A percentile compares a stretch with the other conserved stretches of the same genome.
Evolutionary conservation across 768 basidiomycete genomes (phyloP).

Genomic region (Cyclocybe aegerita): DNA sequence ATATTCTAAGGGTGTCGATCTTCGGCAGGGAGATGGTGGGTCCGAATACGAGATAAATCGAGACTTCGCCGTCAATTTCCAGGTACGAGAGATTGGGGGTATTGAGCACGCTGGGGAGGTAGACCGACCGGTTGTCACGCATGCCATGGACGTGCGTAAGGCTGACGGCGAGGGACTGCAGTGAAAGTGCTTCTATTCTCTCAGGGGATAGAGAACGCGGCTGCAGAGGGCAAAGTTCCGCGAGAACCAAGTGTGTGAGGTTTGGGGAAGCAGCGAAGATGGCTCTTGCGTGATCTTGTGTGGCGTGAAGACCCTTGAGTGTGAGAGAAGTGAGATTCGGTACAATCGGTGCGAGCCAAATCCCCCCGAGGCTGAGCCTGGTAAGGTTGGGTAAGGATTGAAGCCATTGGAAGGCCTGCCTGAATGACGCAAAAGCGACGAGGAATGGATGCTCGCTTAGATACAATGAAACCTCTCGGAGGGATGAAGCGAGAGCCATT

Average conservation of each 20-base stretch:
- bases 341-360: constrained; percentile 6
- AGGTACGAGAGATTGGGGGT: constrained; percentile 14
- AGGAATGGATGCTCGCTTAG: not conserved
- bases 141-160: not conserved
- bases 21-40: constrained; percentile 4
- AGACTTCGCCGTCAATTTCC: constrained; percentile 8
- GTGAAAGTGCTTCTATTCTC: constrained; percentile 7
- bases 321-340: constrained; percentile 12
- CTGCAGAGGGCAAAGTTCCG: constrained; percentile 6
- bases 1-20: constrained; percentile 12
- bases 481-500: not conserved
- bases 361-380: constrained; percentile 11
- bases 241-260: constrained; percentile 10
- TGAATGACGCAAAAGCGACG: constrained; percentile 2
- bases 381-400: constrained; percentile 6
- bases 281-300: constrained; percentile 8
- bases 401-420: constrained; percentile 1
- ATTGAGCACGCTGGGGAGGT: constrained; percentile 8
- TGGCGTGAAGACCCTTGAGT: constrained; percentile 6
- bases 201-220: not conserved
- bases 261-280: constrained; percentile 14
- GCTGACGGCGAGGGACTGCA: constrained; percentile 13
- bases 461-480: not conserved
- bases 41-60: constrained; percentile 4
- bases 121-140: too few relatives aligned